Base-by-base conservation (phyloP, 176 grass and related monocot genomes). In the Carex pumila region DNA sequence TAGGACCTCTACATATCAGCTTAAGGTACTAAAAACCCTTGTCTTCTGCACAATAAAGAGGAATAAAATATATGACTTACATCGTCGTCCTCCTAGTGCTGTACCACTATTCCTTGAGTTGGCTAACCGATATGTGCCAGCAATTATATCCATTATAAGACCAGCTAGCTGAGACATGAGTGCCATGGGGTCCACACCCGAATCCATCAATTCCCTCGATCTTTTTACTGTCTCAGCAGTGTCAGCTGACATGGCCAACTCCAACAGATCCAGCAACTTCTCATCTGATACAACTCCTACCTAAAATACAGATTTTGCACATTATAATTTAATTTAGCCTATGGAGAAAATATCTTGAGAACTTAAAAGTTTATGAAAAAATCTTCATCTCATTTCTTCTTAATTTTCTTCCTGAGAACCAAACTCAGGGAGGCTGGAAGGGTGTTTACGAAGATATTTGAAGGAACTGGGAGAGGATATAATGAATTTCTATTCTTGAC, bases 91-190 rank as follows among this genome's bases (percentile, higher is more conserved):
- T 62, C 91, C 88, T 68, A 91, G 92, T 66, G 89, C 84, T 90
- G 87, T 89, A 21, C 72, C 89, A 65, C 86, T 83, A 56, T 79
- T 89, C 14, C 88, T 92, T 50, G 93, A 89, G 67, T 91, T 90
- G 12, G 92, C 86, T 73, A 98, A 79, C 80, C 79, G 87, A 61
- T 98, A 94, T 69, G 95, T 99, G 45, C 96, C 96, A 88, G 96
- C 93, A 95, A 99, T 99, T 71, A 99, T 99, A 74, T 99, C 93
- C 93, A 99, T 95, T 87, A 99, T 99, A 71, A 99, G 89, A 81
- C 91, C 93, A 87, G 96, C 96, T 88, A 99, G 91, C 47, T 99
- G 96, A 79, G 96, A 95, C 96, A 99, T 99, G 83, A 99, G 90
- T 54, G 96, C 93, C 89, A 99, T 99, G 3, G 96, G 96, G 76